These are phyloP conservation scores for Ceratocystis destructans DNA, from an alignment of 2,329 filamentous ascomycete genomes.

Conservation along the genomic window DNA sequence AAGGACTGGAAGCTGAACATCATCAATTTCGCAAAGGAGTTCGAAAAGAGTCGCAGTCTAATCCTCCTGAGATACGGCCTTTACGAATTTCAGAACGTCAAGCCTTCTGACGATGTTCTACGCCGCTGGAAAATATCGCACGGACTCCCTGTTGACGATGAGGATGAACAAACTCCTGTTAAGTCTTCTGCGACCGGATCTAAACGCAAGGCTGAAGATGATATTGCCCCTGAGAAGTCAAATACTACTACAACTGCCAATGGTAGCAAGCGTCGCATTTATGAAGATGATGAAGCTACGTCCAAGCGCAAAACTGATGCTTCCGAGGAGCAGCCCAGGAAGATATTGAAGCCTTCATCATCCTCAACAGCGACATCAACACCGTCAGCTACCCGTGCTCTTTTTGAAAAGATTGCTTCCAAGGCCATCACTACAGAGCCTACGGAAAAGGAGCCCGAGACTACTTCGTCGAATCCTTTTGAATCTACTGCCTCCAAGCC, in stretches of 20 bases:
- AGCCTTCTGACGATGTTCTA: slow-evolving; percentile 43
- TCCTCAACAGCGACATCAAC: slow-evolving; percentile 35
- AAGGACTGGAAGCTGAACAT: slow-evolving; percentile 52
- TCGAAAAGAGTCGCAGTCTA: slow-evolving; percentile 48
- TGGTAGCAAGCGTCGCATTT: slow-evolving; percentile 38
- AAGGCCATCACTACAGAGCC: slow-evolving; percentile 9
- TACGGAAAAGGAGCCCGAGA: slow-evolving; percentile 20
- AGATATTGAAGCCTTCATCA: slow-evolving; percentile 35
- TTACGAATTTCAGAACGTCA: slow-evolving; percentile 50
- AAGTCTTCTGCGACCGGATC: slow-evolving; percentile 26
- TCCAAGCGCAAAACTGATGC: slow-evolving; percentile 28
- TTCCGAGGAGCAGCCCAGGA: slow-evolving; percentile 36
- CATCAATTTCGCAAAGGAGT: slow-evolving; percentile 49
- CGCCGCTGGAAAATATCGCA: slow-evolving; percentile 46
- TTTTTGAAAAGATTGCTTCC: slow-evolving; percentile 42
- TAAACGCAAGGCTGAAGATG: slow-evolving; percentile 46
- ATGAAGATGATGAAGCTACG: slow-evolving; percentile 28
- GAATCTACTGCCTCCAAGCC: slow-evolving; percentile 27
- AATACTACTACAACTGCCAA: slow-evolving; percentile 23
- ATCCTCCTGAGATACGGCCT: slow-evolving; percentile 48
- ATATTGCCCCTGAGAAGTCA: slow-evolving; percentile 30
- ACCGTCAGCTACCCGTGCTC: slow-evolving; percentile 41
- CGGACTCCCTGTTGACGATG: slow-evolving; percentile 35
- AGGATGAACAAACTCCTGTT: slow-evolving; percentile 24
- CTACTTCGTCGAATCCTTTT: slow-evolving; percentile 25